phyloP scores from a whole-genome alignment of 1,284 basidiomycete genomes.

The Sphagnurus paluster region DNA sequence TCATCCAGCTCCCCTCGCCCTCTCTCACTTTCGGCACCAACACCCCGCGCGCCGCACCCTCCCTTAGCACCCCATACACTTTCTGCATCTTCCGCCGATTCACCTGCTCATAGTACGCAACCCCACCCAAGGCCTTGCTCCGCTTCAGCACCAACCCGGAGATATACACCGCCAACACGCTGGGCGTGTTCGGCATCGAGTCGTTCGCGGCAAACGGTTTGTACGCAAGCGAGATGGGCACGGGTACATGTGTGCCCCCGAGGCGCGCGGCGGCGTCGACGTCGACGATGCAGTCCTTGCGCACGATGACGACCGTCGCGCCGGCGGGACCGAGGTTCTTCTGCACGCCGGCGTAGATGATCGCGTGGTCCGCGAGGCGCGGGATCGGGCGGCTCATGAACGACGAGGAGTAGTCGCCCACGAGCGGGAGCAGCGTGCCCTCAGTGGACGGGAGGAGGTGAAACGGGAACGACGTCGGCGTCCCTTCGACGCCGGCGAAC shows the following conservation, averaged over 20 bases:
- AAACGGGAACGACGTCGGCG: constrained; percentile 82
- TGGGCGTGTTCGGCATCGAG: constrained; percentile 95
- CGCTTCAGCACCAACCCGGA: constrained; percentile 84
- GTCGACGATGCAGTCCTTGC: constrained; percentile 89
- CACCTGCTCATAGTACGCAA: constrained; percentile 65
- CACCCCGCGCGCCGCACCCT: constrained; percentile 70
- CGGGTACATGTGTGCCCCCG: constrained; percentile 72
- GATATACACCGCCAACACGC: constrained; percentile 92
- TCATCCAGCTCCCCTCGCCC: constrained; percentile 89
- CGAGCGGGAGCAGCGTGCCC: constrained; percentile 71
- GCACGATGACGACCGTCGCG: constrained; percentile 90
- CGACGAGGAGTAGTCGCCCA: constrained; percentile 95
- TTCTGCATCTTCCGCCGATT: constrained; percentile 76
- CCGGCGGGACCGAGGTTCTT: constrained; percentile 98
- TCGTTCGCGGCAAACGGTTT: constrained; percentile 80
- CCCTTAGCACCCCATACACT: constrained; percentile 72
- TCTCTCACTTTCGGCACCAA: constrained; percentile 69
- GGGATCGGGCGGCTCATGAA: constrained; percentile 97
- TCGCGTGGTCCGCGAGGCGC: constrained; percentile 82
- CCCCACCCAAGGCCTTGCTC: constrained; percentile 69
- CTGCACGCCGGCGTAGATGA: constrained; percentile 98
- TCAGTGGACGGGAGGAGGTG: constrained; percentile 70
- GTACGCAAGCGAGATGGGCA: constrained; percentile 85
- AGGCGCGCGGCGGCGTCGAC: constrained; percentile 78
- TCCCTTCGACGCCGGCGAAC: constrained; percentile 62